Conservation (phyloP, 2,329 filamentous ascomycete species). For the Talaromyces islandicus region DNA sequence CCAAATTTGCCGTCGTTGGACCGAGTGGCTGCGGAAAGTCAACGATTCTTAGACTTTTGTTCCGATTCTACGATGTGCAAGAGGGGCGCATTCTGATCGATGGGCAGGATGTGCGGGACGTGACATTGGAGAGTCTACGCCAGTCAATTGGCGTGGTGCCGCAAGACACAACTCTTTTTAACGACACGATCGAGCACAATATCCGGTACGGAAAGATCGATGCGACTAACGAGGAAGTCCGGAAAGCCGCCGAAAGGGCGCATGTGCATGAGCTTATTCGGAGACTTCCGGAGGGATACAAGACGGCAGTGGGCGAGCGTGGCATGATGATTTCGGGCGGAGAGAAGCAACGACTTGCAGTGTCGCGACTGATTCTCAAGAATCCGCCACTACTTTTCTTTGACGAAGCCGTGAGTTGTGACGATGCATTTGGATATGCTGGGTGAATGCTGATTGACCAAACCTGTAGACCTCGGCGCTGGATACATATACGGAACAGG, state of each 20-base stretch:
- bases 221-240: constrained; percentile 66
- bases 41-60: constrained; percentile 81
- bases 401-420: constrained; percentile 66
- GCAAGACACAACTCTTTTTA: constrained; percentile 95
- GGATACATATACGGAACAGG: constrained; percentile 90
- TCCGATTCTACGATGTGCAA: constrained; percentile 90
- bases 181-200: constrained; percentile 92
- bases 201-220: constrained; percentile 85
- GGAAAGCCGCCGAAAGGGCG: constrained; percentile 72
- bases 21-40: constrained; percentile 96
- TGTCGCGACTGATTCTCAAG: constrained; percentile 78
- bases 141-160: constrained; percentile 89
- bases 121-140: constrained; percentile 75
- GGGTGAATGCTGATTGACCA: neutral
- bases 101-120: constrained; percentile 80
- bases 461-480: constrained; percentile 65
- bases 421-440: neutral
- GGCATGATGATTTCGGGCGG: constrained; percentile 96
- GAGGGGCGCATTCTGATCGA: constrained; percentile 82
- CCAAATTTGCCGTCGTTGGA: constrained; percentile 93
- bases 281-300: constrained; percentile 78
- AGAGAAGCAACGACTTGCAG: constrained; percentile 85
- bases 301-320: constrained; percentile 86
- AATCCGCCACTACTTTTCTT: constrained; percentile 89
- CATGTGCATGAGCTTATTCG: constrained; percentile 78